Base-by-base conservation (phyloP, 2,329 filamentous ascomycete genomes). In the Apiospora arundinis region DNA sequence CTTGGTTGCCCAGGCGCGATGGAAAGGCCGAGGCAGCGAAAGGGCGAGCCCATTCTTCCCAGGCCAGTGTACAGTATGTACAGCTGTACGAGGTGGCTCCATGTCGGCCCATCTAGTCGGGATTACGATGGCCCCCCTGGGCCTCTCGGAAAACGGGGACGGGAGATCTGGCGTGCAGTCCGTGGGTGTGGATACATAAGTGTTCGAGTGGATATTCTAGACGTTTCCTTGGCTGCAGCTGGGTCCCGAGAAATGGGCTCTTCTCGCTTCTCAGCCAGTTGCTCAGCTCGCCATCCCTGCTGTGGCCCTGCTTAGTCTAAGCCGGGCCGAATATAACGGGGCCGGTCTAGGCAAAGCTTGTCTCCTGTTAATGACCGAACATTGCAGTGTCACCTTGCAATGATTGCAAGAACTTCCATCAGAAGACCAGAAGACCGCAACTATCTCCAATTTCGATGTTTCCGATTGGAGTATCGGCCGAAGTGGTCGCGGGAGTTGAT, bases 311-410 rank as follows among this genome's bases (percentile, higher is more conserved):
- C 11, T 60, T 60, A 37, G 16, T 60, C 52, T 60, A 32, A 40
- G 32, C 56, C 56, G 56, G 56, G 56, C 56, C 56, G 56, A 63
- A 63, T 63, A 40, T 63, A n/a, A 40, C 32, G 56, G 56, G 56
- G 32, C 25, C 23, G 25, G 28, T 21, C 52, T 60, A 56, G 49
- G 49, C 49, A 18, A 56, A 21, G 49, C 49, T 56, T 56, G 49
- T 56, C 49, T 56, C 49, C 25, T 32, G 14, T 56, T 56, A 56
- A 32, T 56, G 25, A 18, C 49, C 25, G 25, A 16, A 28, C 48
- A 14, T 52, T 28, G 48, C 48, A 52, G 11, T 32, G 49, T 32
- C 23, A 8, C 49, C 49, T 48, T 56, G 49, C 23, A 32, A 32
- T 56, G 14, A 56, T 18, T 18, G 4, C 32, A 56, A 32, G 25